These are phyloP conservation scores for Ophiostoma montium DNA, from an alignment of 2,329 filamentous ascomycete genomes.

Conservation along the genomic window DNA sequence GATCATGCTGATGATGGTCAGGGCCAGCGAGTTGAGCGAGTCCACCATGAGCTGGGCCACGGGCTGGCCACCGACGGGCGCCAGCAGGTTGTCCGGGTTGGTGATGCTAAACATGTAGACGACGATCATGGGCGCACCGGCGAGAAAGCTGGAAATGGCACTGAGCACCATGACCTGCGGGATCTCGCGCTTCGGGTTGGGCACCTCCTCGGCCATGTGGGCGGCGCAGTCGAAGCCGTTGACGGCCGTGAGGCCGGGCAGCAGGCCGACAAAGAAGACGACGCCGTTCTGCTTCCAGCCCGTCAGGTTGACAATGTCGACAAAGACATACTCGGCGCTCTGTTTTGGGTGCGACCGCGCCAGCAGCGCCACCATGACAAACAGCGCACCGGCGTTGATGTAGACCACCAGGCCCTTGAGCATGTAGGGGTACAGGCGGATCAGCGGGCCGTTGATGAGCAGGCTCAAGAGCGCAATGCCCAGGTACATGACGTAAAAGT, in stretches of 20 bases:
- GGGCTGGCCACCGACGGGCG: conserved; percentile 1
- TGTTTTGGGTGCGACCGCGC: background rate
- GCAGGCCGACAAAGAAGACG: conserved; percentile 4
- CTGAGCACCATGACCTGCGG: conserved; percentile 3
- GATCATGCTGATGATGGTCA: conserved; percentile 1
- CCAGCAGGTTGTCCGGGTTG: conserved; percentile 1
- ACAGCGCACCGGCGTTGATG: conserved; percentile 2
- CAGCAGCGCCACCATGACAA: conserved; percentile 1
- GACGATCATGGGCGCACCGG: conserved; percentile 1
- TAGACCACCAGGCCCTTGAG: background rate
- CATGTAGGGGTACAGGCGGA: background rate
- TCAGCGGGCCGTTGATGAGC: background rate
- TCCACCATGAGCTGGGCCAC: conserved; percentile 2
- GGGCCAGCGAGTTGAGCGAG: background rate
- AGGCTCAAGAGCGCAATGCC: background rate
- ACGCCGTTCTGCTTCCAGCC: conserved; percentile 2
- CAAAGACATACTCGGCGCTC: background rate
- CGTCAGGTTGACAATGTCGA: conserved; percentile 2
- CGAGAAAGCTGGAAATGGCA: background rate
- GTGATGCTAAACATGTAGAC: conserved; percentile 8
- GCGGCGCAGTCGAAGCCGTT: conserved; percentile 2
- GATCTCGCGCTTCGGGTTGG: background rate
- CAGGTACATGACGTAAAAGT: background rate
- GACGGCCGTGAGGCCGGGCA: background rate
- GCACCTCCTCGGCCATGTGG: conserved; percentile 5